Evolutionary conservation across 768 basidiomycete genomes (phyloP).

Genomic region (Hydnomerulius pinastri): DNA sequence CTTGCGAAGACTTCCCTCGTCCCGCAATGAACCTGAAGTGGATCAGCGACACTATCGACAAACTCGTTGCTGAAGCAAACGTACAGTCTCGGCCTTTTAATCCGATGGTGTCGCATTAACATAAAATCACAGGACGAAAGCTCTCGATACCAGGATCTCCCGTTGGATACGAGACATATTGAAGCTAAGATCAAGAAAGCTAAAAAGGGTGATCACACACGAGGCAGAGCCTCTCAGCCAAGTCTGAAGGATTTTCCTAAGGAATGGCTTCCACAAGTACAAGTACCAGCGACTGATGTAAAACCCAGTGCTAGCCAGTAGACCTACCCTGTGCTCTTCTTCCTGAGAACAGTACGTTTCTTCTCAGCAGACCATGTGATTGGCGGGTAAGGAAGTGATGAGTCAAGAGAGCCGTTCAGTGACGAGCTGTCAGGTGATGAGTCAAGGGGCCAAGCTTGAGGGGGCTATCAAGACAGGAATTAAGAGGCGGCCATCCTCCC

Average conservation of each 20-base stretch:
- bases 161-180: conserved; percentile 82
- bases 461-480: too few species aligned
- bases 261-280: conserved; percentile 69
- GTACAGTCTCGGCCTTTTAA: conserved; percentile 49
- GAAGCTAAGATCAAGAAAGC: conserved; percentile 71
- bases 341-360: conserved; percentile 1
- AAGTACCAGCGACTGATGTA: conserved; percentile 7
- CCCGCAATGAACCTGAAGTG: conserved; percentile 91
- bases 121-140: conserved; percentile 35
- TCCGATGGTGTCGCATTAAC: conserved; percentile 13
- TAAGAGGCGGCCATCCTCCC: too few species aligned
- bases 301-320: conserved; percentile 10
- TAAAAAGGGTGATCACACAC: conserved; percentile 69
- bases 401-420: conserved; percentile 3
- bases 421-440: conserved; percentile 1
- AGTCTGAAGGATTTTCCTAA: conserved; percentile 79
- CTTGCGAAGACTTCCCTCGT: conserved; percentile 84
- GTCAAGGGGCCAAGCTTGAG: neutral
- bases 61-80: conserved; percentile 79
- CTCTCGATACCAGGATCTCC: conserved; percentile 57
- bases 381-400: conserved; percentile 2
- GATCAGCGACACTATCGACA: conserved; percentile 85
- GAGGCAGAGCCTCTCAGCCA: conserved; percentile 56
- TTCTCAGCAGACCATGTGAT: conserved; percentile 2
- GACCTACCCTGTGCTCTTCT: conserved; percentile 2